Percentiles rank a stretch among this genome's conserved stretches.
phyloP scores from a whole-genome alignment of 164 flowering plant species.

The Liquidambar formosana region DNA sequence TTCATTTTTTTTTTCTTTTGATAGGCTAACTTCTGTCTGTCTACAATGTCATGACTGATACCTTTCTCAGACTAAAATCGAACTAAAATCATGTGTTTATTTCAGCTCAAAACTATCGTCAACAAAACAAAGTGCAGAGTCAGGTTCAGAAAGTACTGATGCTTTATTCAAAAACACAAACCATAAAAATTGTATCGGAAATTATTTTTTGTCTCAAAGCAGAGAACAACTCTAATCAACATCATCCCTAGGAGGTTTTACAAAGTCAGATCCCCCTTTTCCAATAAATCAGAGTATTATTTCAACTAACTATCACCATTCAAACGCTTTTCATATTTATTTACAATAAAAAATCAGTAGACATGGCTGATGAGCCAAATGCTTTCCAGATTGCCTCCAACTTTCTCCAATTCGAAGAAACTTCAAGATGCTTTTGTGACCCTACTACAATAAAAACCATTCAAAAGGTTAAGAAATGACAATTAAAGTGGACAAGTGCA shows the following conservation, averaged over 20 bases:
- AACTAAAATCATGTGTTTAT: too few species aligned
- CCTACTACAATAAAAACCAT: constrained; percentile 18
- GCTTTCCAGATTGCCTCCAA: constrained; percentile 1
- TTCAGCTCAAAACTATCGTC: too few species aligned
- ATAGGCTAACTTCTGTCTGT: too few species aligned
- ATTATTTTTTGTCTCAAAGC: constrained; percentile 7
- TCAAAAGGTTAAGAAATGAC: background rate
- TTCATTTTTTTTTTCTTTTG: too few species aligned
- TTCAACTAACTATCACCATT: constrained; percentile 3
- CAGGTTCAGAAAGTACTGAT: too few species aligned
- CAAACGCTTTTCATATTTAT: constrained; percentile 24
- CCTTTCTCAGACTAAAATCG: too few species aligned
- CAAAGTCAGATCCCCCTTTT: constrained; percentile 11
- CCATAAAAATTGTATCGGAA: background rate
- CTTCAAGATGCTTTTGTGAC: constrained; percentile 25
- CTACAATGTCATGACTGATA: too few species aligned
- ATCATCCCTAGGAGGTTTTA: constrained; percentile 10
- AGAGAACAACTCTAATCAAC: constrained; percentile 7
- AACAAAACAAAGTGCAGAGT: too few species aligned
- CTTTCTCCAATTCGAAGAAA: constrained; percentile 7
- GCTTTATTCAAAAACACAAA: background rate
- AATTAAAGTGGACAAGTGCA: background rate
- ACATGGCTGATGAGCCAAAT: constrained; percentile 6
- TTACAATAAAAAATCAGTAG: constrained; percentile 26
- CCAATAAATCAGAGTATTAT: constrained; percentile 6